Evolutionary conservation across 78 protist species (phyloP), one percentile per base, ranked within the genome.

Genomic region (Protostelium mycophagum): DNA sequence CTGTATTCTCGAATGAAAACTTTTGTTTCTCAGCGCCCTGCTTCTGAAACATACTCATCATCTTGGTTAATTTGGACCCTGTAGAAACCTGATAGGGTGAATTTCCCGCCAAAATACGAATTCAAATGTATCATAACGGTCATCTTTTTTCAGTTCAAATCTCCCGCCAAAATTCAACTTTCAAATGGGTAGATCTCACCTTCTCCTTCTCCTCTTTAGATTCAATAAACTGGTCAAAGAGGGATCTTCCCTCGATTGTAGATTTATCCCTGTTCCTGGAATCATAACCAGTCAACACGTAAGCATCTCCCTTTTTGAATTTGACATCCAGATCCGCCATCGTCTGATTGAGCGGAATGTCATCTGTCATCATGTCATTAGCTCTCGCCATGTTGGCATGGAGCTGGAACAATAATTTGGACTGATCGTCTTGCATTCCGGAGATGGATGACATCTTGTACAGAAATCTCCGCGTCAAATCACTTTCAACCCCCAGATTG

Each of bases 351-450:
- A 36, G 37, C 0, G 38, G 86, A 10, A 34, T 5, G 0, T 88
- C 85, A 35, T 87, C 38, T 39, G 87, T 91, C 0, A 34, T 31
- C 85, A 92, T 36, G 0, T 92, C 94, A 29, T 92, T 28, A 0
- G 90, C 94, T 31, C 94, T 28, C 25, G 91, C 63, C 85, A 92
- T 92, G 85, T 92, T 92, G 29, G 90, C 84, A 28, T 90, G 92
- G 1, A 92, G 88, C 37, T 92, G 94, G 88, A 92, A 36, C 94
- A 92, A 90, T 16, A 90, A 87, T 28, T 92, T 92, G 38, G 93
- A 87, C 83, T 89, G 10, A 9, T 91, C 93, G 0, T 73, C 31
- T 29, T 93, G 90, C 31, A 93, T 87, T 35, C 88, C 90, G 38
- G 90, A 85, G 28, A 37, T 36, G 0, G 95, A 85, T 28, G 93